Conservation (phyloP, 1,284 basidiomycete species). For the Trametes polyzona region DNA sequence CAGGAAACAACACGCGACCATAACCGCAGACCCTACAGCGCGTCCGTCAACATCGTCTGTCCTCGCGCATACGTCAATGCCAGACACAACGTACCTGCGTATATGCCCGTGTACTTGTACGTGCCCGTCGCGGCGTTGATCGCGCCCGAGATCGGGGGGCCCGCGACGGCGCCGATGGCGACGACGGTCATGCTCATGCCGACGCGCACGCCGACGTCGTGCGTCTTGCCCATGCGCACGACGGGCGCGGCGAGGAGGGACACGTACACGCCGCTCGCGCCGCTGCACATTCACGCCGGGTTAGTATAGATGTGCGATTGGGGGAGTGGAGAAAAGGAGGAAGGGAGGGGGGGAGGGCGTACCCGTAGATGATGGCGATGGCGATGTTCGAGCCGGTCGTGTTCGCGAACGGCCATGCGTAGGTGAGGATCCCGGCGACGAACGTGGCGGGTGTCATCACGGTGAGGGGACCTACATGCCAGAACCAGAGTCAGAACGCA, state of each 20-base stretch:
- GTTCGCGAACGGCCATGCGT: constrained; percentile 59
- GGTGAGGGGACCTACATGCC: constrained; percentile 55
- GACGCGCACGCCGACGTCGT: constrained; percentile 62
- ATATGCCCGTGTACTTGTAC: constrained; percentile 57
- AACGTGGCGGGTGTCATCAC: constrained; percentile 58
- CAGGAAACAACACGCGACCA: constrained; percentile 18
- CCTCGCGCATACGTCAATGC: background rate
- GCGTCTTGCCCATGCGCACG: constrained; percentile 59
- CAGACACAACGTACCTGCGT: constrained; percentile 51
- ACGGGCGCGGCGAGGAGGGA: constrained; percentile 58
- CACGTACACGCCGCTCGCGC: constrained; percentile 59
- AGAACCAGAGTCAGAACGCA: too few species aligned
- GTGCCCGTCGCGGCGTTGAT: constrained; percentile 50
- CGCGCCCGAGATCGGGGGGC: constrained; percentile 63
- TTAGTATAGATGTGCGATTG: background rate
- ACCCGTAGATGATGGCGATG: constrained; percentile 59
- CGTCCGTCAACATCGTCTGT: background rate
- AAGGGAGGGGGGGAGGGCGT: constrained; percentile 20
- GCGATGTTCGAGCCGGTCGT: constrained; percentile 44
- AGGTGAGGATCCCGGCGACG: constrained; percentile 54
- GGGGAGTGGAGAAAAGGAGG: too few species aligned
- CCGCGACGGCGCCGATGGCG: constrained; percentile 50
- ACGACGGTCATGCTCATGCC: constrained; percentile 61
- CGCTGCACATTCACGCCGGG: constrained; percentile 38
- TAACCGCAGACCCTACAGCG: constrained; percentile 17